phyloP scores from a whole-genome alignment of 2,329 filamentous ascomycete genomes.

The Nigrospora osmanthi region DNA sequence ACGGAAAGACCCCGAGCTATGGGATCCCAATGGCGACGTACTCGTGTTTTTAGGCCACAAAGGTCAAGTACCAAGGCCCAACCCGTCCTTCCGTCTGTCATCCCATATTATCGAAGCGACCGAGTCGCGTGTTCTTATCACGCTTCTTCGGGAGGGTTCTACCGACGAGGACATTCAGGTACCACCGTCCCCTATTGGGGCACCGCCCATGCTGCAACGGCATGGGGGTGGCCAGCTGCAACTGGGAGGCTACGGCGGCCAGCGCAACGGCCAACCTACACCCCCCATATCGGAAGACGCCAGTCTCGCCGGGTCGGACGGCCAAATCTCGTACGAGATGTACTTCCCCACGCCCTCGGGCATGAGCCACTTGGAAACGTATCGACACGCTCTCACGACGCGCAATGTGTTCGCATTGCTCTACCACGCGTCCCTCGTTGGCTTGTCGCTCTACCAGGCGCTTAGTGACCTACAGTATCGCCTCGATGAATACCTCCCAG shows the following conservation, averaged over 20 bases:
- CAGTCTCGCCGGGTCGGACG: conserved; percentile 35
- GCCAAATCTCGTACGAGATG: conserved; percentile 53
- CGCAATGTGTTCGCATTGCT: conserved; percentile 63
- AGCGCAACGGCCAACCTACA: conserved; percentile 27
- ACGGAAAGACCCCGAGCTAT: conserved; percentile 51
- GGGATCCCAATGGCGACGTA: conserved; percentile 54
- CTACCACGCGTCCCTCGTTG: conserved; percentile 57
- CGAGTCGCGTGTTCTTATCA: conserved; percentile 45
- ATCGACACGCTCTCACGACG: conserved; percentile 55
- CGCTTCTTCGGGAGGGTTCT: conserved; percentile 43
- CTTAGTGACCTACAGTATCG: conserved; percentile 54
- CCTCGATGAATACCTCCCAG: conserved; percentile 49
- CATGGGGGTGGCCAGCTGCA: conserved; percentile 15
- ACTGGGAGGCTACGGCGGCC: conserved; percentile 13
- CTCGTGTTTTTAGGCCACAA: conserved; percentile 46
- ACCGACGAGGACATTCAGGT: conserved; percentile 37
- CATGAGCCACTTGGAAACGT: conserved; percentile 36
- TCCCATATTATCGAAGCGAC: conserved; percentile 52
- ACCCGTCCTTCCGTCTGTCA: conserved; percentile 48
- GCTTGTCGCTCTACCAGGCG: conserved; percentile 54
- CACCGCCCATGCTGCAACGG: conserved; percentile 29
- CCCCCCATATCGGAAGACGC: conserved; percentile 37
- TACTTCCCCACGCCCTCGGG: conserved; percentile 52
- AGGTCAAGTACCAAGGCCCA: conserved; percentile 33
- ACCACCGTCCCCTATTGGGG: conserved; percentile 33